Base-by-base conservation (phyloP, 208 protist species). In the Trypanosoma melophagium region DNA sequence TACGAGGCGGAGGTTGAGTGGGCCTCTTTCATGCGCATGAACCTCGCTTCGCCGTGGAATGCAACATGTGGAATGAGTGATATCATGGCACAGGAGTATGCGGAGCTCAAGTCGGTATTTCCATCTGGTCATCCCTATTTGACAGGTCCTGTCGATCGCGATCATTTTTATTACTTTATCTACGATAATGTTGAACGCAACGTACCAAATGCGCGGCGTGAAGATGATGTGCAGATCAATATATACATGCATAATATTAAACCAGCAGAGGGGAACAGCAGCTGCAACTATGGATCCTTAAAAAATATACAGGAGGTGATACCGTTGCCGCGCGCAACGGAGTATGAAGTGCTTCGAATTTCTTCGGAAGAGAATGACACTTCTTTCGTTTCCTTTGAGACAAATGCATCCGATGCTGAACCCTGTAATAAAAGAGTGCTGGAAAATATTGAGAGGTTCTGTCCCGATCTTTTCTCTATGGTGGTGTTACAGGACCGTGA, bases 61-160 rank as follows among this genome's bases (percentile, higher is more conserved):
- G 53, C 65, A 0, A 41, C 74, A 40, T 69, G 70, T 55, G 85
- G 86, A 57, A 91, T 77, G 58, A 85, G 79, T 68, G 87, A 93
- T 70, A 83, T 91, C 40, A 94, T 96, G 86, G 90, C 87, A 16
- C 72, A 84, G 66, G 90, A 96, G 71, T 96, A 96, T 77, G 87
- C 90, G 19, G 86, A 86, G 56, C 76, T 96, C 7, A 92, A 93
- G 76, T 78, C 81, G 13, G 80, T 78, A 17, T 94, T 96, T 65
- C 87, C 87, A 14, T 42, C 60, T 22, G 90, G 90, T 60, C 75
- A 85, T 52, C 84, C 90, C 3, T 92, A 93, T 61, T 77, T 96
- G 28, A 87, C 74, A 19, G 90, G 90, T 17, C 80, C 90, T 19
- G 80, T 96, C n/a, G 84, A 96, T 70, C 79, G 90, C 47, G 85